Percentiles rank a stretch among this genome's conserved stretches.
phyloP scores from a whole-genome alignment of 2,329 filamentous ascomycete species.

The Aureobasidium sp. region DNA sequence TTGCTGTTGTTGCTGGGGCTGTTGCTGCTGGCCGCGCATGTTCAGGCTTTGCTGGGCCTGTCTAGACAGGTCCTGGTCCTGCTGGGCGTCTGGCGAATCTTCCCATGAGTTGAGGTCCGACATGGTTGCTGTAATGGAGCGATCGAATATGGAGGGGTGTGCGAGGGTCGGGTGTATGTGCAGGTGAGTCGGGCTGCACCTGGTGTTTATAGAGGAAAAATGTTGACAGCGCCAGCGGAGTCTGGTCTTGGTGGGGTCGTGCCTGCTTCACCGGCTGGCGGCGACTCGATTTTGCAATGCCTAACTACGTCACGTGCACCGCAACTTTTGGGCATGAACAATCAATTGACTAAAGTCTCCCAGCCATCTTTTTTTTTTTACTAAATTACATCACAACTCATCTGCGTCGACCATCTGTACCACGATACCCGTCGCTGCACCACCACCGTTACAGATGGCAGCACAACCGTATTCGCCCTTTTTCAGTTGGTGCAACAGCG shows the following conservation, averaged over 20 bases:
- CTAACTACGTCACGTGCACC: background rate
- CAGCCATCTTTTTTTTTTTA: background rate
- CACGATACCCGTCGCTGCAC: constrained; percentile 82
- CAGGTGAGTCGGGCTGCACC: background rate
- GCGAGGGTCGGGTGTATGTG: background rate
- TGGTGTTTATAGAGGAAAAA: background rate
- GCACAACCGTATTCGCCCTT: constrained; percentile 90
- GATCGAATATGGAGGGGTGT: background rate
- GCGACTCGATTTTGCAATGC: constrained; percentile 4
- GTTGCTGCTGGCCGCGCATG: constrained; percentile 15
- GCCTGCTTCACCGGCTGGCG: background rate
- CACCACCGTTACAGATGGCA: constrained; percentile 94
- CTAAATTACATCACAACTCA: constrained; percentile 21
- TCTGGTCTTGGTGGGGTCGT: background rate
- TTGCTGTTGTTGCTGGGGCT: background rate
- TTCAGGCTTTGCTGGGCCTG: constrained; percentile 32
- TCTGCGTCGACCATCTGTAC: constrained; percentile 63
- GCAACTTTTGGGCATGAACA: background rate
- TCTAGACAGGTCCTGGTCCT: constrained; percentile 29
- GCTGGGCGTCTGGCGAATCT: constrained; percentile 43
- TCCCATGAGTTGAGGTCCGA: constrained; percentile 93
- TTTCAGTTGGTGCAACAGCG: constrained; percentile 83
- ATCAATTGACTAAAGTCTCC: background rate
- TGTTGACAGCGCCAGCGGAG: background rate
- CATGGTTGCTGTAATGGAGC: constrained; percentile 43